Base-by-base conservation (phyloP, 345 rosid genomes). In the Citrus medica region DNA sequence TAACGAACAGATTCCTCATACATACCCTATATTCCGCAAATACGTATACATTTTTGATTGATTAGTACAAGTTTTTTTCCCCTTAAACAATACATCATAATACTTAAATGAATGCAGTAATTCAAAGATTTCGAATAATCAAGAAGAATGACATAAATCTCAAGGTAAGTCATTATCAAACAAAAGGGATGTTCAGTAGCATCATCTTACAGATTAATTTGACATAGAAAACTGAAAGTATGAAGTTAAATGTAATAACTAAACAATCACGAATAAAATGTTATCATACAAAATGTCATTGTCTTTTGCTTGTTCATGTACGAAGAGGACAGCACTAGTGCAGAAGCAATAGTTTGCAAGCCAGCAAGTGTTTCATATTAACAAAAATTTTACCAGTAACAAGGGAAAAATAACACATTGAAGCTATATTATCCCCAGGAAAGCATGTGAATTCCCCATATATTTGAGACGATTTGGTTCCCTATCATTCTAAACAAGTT, bases 1-100 rank as follows among this genome's bases (percentile, higher is more conserved):
- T 94, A 97, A 6, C 90, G 88, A 60, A 97, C 90, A 1, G 99
- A 94, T 64, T 97, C 98, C 84, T 91, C 93, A 33, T 93, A 93
- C 98, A 92, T 83, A 40, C 98, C 97, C 99, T 97, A 80, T 53
- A 84, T 25, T 70, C 76, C 78, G 76, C 24, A 60, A 64, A 74
- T 56, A 46, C 27, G 22, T 27, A 42, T 63, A 59, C 46, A 59
- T 2, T n/a, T 74, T 28, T 32, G 2, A 73, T 74, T 32, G 4
- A 73, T 74, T 62, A 78, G 66, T 62, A 78, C 64, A 21, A 53
- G 55, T 35, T 28, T 24, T 51, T 40, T 7, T 24, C 5, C 65
- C 60, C 37, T 60, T 6, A 60, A 37, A 14, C 3, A 24, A 63
- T 61, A 13, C 10, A 68, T 16, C 53, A 21, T 7, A 17, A 35